Evolutionary conservation across 139 green algal genomes (phyloP).

Genomic region (Raphidocelis subcapitata): DNA sequence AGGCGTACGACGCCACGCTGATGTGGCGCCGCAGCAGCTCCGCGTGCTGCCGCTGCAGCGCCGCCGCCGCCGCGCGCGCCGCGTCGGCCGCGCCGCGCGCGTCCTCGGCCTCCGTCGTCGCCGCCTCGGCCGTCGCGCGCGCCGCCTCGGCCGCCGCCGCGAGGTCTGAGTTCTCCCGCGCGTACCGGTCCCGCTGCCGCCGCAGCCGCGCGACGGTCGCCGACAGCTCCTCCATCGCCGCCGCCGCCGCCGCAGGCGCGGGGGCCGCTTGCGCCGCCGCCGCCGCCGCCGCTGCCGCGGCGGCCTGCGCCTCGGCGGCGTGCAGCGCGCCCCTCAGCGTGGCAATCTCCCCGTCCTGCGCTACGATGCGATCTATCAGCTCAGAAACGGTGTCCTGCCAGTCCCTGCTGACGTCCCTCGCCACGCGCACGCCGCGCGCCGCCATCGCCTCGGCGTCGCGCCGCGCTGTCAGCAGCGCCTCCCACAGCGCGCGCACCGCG

Average conservation of each 20-base stretch:
- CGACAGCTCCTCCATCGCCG: constrained; percentile 9
- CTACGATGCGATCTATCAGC: constrained; percentile 27
- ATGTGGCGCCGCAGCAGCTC: constrained; percentile 13
- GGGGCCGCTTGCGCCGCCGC: neutral
- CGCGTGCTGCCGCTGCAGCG: constrained; percentile 9
- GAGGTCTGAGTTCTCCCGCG: constrained; percentile 20
- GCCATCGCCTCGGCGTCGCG: constrained; percentile 27
- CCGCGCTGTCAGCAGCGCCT: constrained; percentile 7
- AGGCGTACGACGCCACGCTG: no score
- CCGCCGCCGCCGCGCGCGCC: neutral
- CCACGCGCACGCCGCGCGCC: constrained; percentile 26
- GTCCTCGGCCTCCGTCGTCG: neutral
- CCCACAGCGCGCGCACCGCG: constrained; percentile 17
- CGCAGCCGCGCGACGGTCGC: constrained; percentile 15
- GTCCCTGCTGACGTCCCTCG: constrained; percentile 31
- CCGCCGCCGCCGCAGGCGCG: neutral
- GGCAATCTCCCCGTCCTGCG: constrained; percentile 25
- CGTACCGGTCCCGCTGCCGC: constrained; percentile 22
- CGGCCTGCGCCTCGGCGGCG: neutral
- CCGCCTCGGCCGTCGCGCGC: neutral
- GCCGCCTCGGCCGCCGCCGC: neutral
- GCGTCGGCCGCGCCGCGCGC: neutral
- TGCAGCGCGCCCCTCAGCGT: constrained; percentile 12
- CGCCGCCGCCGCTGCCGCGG: neutral
- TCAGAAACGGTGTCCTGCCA: constrained; percentile 38